These are phyloP conservation scores for Elongisporangium prolatum DNA, from an alignment of 352 stramenopile species.

Conservation along the genomic window DNA sequence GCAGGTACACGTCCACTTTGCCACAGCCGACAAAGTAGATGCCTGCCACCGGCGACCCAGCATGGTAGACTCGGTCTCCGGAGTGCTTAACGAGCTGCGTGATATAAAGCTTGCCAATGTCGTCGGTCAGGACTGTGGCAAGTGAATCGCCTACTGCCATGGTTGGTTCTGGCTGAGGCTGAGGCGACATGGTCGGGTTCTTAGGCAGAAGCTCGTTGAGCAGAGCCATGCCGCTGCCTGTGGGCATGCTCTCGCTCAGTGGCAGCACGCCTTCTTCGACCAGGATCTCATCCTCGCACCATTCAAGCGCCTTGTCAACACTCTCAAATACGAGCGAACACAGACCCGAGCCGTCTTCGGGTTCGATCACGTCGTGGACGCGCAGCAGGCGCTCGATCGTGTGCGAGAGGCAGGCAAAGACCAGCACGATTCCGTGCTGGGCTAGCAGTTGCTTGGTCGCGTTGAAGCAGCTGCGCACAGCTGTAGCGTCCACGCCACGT, in stretches of 20 bases:
- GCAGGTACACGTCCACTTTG: conserved; percentile 84
- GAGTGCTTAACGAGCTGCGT: conserved; percentile 46
- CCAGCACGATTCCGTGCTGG: conserved; percentile 70
- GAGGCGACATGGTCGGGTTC: conserved; percentile 9
- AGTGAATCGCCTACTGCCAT: conserved; percentile 7
- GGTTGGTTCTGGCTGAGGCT: conserved; percentile 9
- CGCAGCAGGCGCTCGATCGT: conserved; percentile 69
- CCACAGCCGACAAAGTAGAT: conserved; percentile 83
- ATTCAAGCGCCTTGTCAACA: conserved; percentile 79
- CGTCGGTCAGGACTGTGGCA: conserved; percentile 36
- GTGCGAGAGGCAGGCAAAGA: conserved; percentile 69
- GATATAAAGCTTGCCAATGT: conserved; percentile 72
- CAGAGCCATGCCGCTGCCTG: conserved; percentile 26
- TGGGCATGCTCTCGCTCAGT: conserved; percentile 47
- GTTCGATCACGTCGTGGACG: conserved; percentile 77
- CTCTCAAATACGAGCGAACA: conserved; percentile 81
- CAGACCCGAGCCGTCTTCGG: conserved; percentile 39
- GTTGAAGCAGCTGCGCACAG: conserved; percentile 84
- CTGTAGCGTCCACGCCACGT: conserved; percentile 85
- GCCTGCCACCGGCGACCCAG: conserved; percentile 52
- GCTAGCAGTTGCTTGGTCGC: conserved; percentile 76
- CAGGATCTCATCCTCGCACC: conserved; percentile 83
- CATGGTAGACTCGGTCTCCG: conserved; percentile 66
- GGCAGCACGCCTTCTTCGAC: conserved; percentile 64
- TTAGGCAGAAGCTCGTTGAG: conserved; percentile 64